Conservation (phyloP, 306 rosid species). For the Bauhinia variegata region DNA sequence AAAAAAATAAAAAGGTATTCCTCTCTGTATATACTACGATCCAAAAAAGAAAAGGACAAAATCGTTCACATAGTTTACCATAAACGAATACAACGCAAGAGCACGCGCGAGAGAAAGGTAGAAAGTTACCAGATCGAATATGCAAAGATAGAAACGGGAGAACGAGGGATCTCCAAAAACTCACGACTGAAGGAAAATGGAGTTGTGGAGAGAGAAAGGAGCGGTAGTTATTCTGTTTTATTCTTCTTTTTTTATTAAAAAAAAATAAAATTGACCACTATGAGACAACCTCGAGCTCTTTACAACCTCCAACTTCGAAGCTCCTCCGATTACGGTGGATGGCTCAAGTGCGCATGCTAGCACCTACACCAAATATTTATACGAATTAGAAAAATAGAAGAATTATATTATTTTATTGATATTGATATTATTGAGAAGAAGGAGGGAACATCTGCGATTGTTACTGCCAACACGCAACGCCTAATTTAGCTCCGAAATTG, state of each 20-base stretch:
- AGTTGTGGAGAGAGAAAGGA: constrained; percentile 46
- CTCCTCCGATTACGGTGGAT: constrained; percentile 42
- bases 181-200: constrained; percentile 43
- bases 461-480: too few relatives aligned
- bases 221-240: constrained; percentile 24
- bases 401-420: too few relatives aligned
- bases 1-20: constrained; percentile 20
- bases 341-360: constrained; percentile 44
- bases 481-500: too few relatives aligned
- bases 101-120: constrained; percentile 25
- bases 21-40: constrained; percentile 32
- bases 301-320: constrained; percentile 40
- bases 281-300: constrained; percentile 40
- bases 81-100: too few relatives aligned
- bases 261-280: background rate
- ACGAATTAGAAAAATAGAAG: background rate
- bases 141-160: constrained; percentile 22
- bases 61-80: too few relatives aligned
- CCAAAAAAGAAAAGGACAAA: background rate
- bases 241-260: constrained; percentile 8
- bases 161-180: constrained; percentile 42
- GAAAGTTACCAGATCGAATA: constrained; percentile 53
- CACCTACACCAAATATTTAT: constrained; percentile 12
- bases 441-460: background rate
- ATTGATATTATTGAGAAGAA: background rate